These are phyloP conservation scores for Erysimum pusillum DNA, from an alignment of 441 rosid species.

Conservation along the genomic window DNA sequence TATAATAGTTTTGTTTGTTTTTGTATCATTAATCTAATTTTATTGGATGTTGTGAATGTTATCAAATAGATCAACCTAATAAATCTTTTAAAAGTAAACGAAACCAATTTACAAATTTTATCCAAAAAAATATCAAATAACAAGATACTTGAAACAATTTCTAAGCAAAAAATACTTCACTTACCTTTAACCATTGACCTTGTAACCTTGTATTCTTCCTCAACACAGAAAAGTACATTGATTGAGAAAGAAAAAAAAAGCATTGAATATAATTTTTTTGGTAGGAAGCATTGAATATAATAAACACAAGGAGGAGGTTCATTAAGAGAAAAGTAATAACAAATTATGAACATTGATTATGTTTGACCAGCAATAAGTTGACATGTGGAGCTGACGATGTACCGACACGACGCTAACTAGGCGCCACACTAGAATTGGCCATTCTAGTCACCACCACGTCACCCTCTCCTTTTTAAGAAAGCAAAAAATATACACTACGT, in stretches of 20 bases:
- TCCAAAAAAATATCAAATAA: background rate
- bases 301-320: background rate
- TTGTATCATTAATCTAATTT: background rate
- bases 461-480: conserved; percentile 33
- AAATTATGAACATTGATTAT: background rate
- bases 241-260: background rate
- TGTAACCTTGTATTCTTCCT: background rate
- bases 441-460: conserved; percentile 45
- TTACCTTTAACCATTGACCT: background rate
- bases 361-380: conserved; percentile 39
- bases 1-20: background rate
- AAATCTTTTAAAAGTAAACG: background rate
- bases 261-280: too few species aligned
- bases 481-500: background rate
- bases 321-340: background rate
- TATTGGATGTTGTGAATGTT: background rate
- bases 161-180: background rate
- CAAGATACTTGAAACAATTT: background rate
- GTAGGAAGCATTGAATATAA: background rate
- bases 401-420: conserved; percentile 47
- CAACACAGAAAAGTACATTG: conserved; percentile 29
- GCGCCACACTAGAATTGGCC: conserved; percentile 42
- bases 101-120: background rate
- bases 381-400: conserved; percentile 51
- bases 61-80: background rate